Evolutionary conservation across 805 yeast species (phyloP), one percentile per base, ranked within the genome.

Genomic region (Tetrapisispora taiwanensis): DNA sequence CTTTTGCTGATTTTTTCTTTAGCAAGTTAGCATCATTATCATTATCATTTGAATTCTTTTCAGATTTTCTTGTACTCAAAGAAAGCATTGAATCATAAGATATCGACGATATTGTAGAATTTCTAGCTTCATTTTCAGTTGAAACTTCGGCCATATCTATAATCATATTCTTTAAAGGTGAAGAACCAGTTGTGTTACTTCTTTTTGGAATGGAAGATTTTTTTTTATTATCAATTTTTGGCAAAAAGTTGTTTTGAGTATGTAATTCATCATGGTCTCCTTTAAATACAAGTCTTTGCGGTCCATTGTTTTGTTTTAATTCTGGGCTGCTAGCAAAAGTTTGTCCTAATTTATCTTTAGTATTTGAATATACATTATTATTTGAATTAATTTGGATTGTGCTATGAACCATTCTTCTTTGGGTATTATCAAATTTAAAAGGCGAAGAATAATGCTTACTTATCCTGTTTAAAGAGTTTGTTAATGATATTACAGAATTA

Each of bases 1-100:
- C 61, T 36, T 70, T 63, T 0, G 75, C 78, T 8, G 60, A 60
- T 55, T 78, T 79, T 59, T 79, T 79, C 45, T 58, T 63, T 49
- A 73, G 64, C 44, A 69, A 54, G 4, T 54, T 56, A 13, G 51
- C 50, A 5, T 52, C 60, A 18, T 41, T 47, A 20, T 47, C 49
- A 35, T 4, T 10, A 13, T 8, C 30, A 9, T 13, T 19, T 27
- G 26, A n/a, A 8, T 19, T 10, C 3, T 27, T 34, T 4, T 27
- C 43, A 26, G 39, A 30, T 4, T 35, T 36, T 14, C 20, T 31
- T 7, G 38, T 35, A 13, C 32, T 31, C 30, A 26, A 42, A 32
- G 48, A 42, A n/a, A 45, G 33, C 24, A 42, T 34, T n/a, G 50
- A 48, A 34, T 48, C 50, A 34, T 48, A 48, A 2, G 50, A 48